Conservation (phyloP, 805 yeast species). For the Kazachstania bromeliacearum region DNA sequence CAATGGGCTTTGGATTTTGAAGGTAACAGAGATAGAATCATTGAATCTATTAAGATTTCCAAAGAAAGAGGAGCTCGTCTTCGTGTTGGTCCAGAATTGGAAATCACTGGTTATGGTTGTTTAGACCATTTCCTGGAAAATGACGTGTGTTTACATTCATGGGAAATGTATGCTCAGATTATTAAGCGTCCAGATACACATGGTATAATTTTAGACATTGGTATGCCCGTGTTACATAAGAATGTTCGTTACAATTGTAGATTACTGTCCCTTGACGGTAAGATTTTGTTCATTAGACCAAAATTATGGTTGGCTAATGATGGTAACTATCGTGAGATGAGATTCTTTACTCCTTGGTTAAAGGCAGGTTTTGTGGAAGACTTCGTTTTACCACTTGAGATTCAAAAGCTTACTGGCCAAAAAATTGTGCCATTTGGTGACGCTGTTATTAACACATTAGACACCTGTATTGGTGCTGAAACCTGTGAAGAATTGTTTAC, state of each 20-base stretch:
- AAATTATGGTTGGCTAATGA: conserved; percentile 91
- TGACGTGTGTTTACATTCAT: conserved; percentile 79
- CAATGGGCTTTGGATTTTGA: conserved; percentile 99
- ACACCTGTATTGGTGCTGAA: conserved; percentile 91
- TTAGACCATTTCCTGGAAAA: conserved; percentile 88
- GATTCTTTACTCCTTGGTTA: conserved; percentile 93
- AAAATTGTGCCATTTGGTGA: conserved; percentile 74
- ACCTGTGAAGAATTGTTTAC: conserved; percentile 97
- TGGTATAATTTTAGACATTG: conserved; percentile 80
- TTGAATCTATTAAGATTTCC: conserved; percentile 71
- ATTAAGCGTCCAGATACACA: conserved; percentile 55
- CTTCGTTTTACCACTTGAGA: conserved; percentile 59
- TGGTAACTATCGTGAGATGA: conserved; percentile 96
- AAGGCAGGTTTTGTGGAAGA: conserved; percentile 67
- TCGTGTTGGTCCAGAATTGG: conserved; percentile 96
- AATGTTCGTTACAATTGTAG: conserved; percentile 89
- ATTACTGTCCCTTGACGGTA: conserved; percentile 66
- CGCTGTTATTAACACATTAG: conserved; percentile 73
- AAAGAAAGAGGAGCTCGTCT: conserved; percentile 66
- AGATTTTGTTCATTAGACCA: conserved; percentile 80
- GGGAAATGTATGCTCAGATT: conserved; percentile 88
- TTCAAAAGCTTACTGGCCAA: conserved; percentile 62
- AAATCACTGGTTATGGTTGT: conserved; percentile 90
- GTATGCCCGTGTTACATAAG: conserved; percentile 88
- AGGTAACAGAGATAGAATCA: conserved; percentile 87